phyloP scores from a whole-genome alignment of 805 yeast genomes.

The Cyberlindnera mycetangii region DNA sequence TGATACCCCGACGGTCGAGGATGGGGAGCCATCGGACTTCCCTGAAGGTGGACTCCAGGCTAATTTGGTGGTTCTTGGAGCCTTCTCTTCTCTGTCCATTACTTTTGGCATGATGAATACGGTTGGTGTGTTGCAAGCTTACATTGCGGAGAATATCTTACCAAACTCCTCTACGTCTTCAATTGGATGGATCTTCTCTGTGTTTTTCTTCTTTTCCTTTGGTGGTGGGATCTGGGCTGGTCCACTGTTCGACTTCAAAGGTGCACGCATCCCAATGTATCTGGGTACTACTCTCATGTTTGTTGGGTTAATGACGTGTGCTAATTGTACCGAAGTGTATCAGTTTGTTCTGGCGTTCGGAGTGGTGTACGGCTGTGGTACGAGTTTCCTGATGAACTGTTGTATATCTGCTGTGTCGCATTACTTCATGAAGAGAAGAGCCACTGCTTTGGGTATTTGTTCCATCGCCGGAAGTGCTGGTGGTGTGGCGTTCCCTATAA shows the following conservation, averaged over 20 bases:
- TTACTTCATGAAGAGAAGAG: conserved; percentile 41
- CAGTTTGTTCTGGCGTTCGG: conserved; percentile 54
- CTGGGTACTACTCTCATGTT: conserved; percentile 44
- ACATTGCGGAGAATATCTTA: conserved; percentile 52
- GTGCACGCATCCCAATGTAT: conserved; percentile 44
- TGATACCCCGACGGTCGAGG: background rate
- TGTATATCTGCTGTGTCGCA: conserved; percentile 42
- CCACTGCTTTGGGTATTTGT: conserved; percentile 40
- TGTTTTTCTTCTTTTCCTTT: conserved; percentile 27
- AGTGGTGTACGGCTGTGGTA: conserved; percentile 40
- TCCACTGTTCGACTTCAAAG: conserved; percentile 57
- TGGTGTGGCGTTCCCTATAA: conserved; percentile 43
- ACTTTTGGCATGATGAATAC: conserved; percentile 66
- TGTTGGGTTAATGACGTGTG: conserved; percentile 41
- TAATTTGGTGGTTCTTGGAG: conserved; percentile 31
- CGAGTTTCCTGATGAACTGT: conserved; percentile 43
- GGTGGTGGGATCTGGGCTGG: conserved; percentile 38
- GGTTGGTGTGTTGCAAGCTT: conserved; percentile 66
- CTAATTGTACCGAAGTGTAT: conserved; percentile 39
- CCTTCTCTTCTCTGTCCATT: conserved; percentile 52
- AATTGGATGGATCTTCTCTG: conserved; percentile 66
- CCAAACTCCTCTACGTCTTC: conserved; percentile 41
- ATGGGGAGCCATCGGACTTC: conserved; percentile 29
- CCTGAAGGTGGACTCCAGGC: conserved; percentile 50
- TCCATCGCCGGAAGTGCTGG: conserved; percentile 49